Evolutionary conservation across 1,284 basidiomycete genomes (phyloP).

Genomic region (Leccinum subfulvum): DNA sequence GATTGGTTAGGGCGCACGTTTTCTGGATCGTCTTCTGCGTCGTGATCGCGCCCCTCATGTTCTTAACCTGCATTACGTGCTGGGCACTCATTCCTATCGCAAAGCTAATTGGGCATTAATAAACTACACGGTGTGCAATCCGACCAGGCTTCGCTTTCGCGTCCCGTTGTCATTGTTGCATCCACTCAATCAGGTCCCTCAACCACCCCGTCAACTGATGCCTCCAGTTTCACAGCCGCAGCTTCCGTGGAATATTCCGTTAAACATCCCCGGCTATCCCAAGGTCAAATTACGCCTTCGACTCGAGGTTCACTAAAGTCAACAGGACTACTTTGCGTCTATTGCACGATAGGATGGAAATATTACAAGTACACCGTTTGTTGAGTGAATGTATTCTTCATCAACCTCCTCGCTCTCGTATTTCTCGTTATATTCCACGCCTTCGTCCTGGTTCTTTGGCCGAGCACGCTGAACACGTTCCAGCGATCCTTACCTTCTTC

Average conservation of each 20-base stretch:
- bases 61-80: constrained; percentile 48
- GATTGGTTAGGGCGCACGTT: too few species aligned
- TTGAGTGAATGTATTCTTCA: constrained; percentile 97
- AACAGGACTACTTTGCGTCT: constrained; percentile 93
- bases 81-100: constrained; percentile 99
- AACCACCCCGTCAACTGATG: constrained; percentile 19
- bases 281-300: constrained; percentile 70
- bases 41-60: too few species aligned
- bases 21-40: too few species aligned
- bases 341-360: constrained; percentile 85
- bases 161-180: constrained; percentile 55
- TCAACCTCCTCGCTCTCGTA: constrained; percentile 92
- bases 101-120: constrained; percentile 91
- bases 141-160: constrained; percentile 87
- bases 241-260: constrained; percentile 46
- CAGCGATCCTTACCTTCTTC: constrained; percentile 67
- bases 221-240: constrained; percentile 23
- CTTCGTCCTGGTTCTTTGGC: constrained; percentile 78
- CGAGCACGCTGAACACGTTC: constrained; percentile 60
- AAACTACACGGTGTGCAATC: constrained; percentile 78
- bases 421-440: constrained; percentile 96
- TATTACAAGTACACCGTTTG: constrained; percentile 99
- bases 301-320: constrained; percentile 71
- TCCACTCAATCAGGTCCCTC: constrained; percentile 29
- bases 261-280: constrained; percentile 54